These are phyloP conservation scores for Laguncularia racemosa DNA, from an alignment of 345 rosid genomes.

Conservation along the genomic window DNA sequence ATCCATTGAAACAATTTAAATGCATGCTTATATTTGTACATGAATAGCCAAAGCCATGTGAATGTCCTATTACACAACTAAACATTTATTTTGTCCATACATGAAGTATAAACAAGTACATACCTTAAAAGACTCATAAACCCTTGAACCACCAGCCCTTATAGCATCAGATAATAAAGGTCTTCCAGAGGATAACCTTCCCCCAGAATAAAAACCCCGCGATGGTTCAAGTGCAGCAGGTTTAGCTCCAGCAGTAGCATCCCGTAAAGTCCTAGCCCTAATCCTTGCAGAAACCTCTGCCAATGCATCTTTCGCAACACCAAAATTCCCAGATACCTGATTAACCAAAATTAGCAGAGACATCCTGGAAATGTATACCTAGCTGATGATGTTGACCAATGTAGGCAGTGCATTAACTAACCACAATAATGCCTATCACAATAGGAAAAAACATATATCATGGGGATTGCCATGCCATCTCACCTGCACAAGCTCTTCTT, in stretches of 20 bases:
- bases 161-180: slow-evolving; percentile 18
- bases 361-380: not conserved
- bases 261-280: slow-evolving; percentile 42
- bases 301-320: slow-evolving; percentile 49
- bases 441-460: not conserved
- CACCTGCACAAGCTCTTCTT: slow-evolving; percentile 63
- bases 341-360: slow-evolving; percentile 14
- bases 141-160: slow-evolving; percentile 25
- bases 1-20: too few relatives aligned
- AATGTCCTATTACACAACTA: too few relatives aligned
- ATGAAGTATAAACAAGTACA: not conserved
- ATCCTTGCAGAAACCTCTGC: slow-evolving; percentile 44
- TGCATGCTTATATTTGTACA: too few relatives aligned
- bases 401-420: not conserved
- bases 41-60: too few relatives aligned
- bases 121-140: slow-evolving; percentile 36
- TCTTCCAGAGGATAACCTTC: slow-evolving; percentile 25
- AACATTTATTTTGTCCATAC: too few relatives aligned
- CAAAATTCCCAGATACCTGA: slow-evolving; percentile 48
- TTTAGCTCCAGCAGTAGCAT: slow-evolving; percentile 29
- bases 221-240: slow-evolving; percentile 25
- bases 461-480: not conserved
- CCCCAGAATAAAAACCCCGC: slow-evolving; percentile 22
- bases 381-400: not conserved
- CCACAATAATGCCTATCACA: slow-evolving; percentile 2